These are phyloP conservation scores for Cnidoscolus chayamansa DNA, from an alignment of 441 rosid species.

Conservation along the genomic window DNA sequence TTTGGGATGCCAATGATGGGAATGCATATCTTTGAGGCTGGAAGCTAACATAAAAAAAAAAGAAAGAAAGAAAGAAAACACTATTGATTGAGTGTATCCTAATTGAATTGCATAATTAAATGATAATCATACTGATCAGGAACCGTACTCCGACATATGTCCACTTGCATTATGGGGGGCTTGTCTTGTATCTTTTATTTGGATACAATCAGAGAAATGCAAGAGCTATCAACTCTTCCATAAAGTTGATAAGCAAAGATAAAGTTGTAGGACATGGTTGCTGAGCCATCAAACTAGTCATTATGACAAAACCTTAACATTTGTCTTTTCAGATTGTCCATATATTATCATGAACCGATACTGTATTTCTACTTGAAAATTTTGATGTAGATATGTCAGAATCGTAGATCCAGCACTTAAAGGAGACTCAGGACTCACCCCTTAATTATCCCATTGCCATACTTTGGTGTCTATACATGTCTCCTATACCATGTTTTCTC, in stretches of 20 bases:
- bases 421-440: background rate
- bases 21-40: conserved; percentile 1
- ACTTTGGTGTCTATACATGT: background rate
- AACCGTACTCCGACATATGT: conserved; percentile 29
- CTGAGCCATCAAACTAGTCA: conserved; percentile 53
- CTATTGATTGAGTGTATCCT: conserved; percentile 13
- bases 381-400: conserved; percentile 24
- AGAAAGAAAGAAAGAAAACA: background rate
- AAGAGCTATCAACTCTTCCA: conserved; percentile 35
- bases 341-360: conserved; percentile 30
- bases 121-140: conserved; percentile 25
- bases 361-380: conserved; percentile 24
- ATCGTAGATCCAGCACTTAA: conserved; percentile 13
- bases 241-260: conserved; percentile 37
- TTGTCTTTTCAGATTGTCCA: conserved; percentile 92
- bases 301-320: conserved; percentile 91
- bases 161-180: conserved; percentile 34
- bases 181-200: conserved; percentile 48
- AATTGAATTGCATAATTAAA: conserved; percentile 24
- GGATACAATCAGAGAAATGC: conserved; percentile 42
- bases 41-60: conserved; percentile 23
- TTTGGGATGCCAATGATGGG: too few relatives aligned
- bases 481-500: conserved; percentile 19
- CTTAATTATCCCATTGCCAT: background rate
- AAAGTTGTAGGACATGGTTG: conserved; percentile 49